These are phyloP conservation scores for Pseudopyrenochaeta lycopersici DNA, from an alignment of 2,329 filamentous ascomycete genomes.

Conservation along the genomic window DNA sequence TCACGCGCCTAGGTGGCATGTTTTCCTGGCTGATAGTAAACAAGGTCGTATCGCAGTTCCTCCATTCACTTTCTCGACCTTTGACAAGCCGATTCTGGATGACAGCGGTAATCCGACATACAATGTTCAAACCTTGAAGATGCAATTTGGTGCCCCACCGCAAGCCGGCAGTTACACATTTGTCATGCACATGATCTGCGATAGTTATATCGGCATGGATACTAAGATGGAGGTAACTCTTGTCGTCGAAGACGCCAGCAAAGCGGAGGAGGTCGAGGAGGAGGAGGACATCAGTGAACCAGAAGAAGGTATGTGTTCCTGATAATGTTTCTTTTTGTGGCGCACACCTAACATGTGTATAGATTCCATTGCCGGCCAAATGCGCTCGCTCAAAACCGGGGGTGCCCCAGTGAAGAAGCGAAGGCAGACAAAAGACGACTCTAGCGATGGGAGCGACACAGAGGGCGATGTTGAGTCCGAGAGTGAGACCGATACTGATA, in stretches of 20 bases:
- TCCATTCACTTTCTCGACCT: slow-evolving; percentile 92
- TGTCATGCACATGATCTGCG: slow-evolving; percentile 90
- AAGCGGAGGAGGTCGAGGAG: slow-evolving; percentile 79
- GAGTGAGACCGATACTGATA: slow-evolving; percentile 60
- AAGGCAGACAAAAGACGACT: slow-evolving; percentile 67
- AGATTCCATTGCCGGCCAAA: slow-evolving; percentile 92
- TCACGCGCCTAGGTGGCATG: slow-evolving; percentile 89
- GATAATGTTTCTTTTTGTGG: not conserved
- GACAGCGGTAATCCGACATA: slow-evolving; percentile 86
- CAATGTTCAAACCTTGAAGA: slow-evolving; percentile 94
- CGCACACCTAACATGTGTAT: slow-evolving; percentile 33
- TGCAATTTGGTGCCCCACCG: slow-evolving; percentile 94
- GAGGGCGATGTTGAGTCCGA: slow-evolving; percentile 68
- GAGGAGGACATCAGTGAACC: slow-evolving; percentile 98
- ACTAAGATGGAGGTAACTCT: slow-evolving; percentile 90
- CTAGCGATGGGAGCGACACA: slow-evolving; percentile 68
- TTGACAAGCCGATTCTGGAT: slow-evolving; percentile 88
- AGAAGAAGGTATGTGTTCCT: slow-evolving; percentile 82
- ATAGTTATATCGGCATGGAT: slow-evolving; percentile 95
- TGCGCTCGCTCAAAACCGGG: slow-evolving; percentile 84
- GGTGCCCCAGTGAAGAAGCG: slow-evolving; percentile 64
- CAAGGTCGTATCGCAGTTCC: slow-evolving; percentile 96
- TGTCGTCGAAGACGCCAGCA: slow-evolving; percentile 86
- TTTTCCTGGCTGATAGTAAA: slow-evolving; percentile 93
- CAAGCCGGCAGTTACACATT: slow-evolving; percentile 94